These are phyloP conservation scores for Macadamia integrifolia DNA, from an alignment of 164 flowering plant genomes.

Conservation along the genomic window DNA sequence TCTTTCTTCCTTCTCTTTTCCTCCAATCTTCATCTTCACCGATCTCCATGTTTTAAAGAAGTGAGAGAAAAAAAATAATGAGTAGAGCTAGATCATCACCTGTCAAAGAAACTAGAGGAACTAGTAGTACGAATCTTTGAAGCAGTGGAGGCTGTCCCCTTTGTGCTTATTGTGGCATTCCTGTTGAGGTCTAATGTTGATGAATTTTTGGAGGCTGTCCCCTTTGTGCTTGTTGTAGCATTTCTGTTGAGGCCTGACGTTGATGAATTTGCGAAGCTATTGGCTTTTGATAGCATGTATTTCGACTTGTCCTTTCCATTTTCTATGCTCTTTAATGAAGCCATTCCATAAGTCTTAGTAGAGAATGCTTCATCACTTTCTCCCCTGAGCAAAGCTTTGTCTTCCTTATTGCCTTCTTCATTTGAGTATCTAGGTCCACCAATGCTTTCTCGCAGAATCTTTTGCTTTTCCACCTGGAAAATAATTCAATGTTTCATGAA, in stretches of 20 bases:
- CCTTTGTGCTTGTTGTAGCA: conserved; percentile 16
- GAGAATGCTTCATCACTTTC: conserved; percentile 16
- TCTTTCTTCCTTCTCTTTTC: too few species aligned
- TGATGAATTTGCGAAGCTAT: conserved; percentile 13
- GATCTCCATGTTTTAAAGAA: neutral
- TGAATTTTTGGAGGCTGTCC: conserved; percentile 33
- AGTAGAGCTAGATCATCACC: conserved; percentile 32
- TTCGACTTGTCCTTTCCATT: conserved; percentile 10
- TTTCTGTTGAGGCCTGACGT: conserved; percentile 17
- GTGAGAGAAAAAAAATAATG: neutral
- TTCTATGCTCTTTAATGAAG: conserved; percentile 11
- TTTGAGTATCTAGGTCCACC: conserved; percentile 23
- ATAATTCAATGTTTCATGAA: neutral
- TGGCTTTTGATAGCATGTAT: conserved; percentile 12
- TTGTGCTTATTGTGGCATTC: conserved; percentile 13
- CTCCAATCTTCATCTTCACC: too few species aligned
- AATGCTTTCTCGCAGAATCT: conserved; percentile 49
- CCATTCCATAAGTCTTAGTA: conserved; percentile 15
- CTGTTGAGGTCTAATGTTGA: conserved; percentile 24
- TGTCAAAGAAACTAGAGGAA: conserved; percentile 63
- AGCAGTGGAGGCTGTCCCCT: conserved; percentile 23
- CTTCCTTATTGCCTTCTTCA: conserved; percentile 24
- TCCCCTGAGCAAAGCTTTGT: conserved; percentile 9
- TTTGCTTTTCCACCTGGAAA: conserved; percentile 74
- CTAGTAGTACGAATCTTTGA: conserved; percentile 27